Percentiles rank a stretch among this genome's conserved stretches.
These are phyloP conservation scores for Emydomyces testavorans DNA, from an alignment of 2,329 filamentous ascomycete species.

Conservation along the genomic window DNA sequence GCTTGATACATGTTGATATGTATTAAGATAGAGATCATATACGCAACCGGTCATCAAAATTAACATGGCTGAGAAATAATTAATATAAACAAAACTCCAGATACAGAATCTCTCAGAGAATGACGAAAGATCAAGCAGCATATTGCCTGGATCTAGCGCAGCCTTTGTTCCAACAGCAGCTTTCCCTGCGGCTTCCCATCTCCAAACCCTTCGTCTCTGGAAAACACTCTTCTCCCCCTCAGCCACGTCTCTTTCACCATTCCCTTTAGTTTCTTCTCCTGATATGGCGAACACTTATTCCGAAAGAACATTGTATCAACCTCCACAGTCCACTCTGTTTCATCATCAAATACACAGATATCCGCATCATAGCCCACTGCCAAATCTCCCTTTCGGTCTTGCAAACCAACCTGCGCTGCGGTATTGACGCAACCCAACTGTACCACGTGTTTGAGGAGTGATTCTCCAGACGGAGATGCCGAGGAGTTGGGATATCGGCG, in stretches of 20 bases:
- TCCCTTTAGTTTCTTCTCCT: conserved; percentile 65
- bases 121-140: background rate
- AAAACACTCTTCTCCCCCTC: conserved; percentile 63
- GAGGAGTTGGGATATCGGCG: conserved; percentile 35
- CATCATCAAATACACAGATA: conserved; percentile 82
- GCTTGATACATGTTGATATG: too few relatives aligned
- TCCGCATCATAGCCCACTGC: conserved; percentile 77
- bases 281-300: conserved; percentile 85
- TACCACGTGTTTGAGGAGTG: conserved; percentile 63
- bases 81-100: background rate
- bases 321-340: conserved; percentile 61
- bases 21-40: too few relatives aligned
- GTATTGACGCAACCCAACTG: conserved; percentile 78
- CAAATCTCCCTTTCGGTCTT: conserved; percentile 69
- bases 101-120: background rate
- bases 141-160: conserved; percentile 10
- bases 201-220: conserved; percentile 43
- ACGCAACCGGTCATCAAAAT: too few relatives aligned
- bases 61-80: too few relatives aligned
- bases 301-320: conserved; percentile 81
- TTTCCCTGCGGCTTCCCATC: conserved; percentile 33
- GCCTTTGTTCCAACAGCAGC: conserved; percentile 17
- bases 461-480: background rate
- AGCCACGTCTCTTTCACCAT: conserved; percentile 79
- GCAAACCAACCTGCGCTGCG: conserved; percentile 73